Conservation (phyloP, 148 eudicot genomes). For the Gaultheria prostrata region DNA sequence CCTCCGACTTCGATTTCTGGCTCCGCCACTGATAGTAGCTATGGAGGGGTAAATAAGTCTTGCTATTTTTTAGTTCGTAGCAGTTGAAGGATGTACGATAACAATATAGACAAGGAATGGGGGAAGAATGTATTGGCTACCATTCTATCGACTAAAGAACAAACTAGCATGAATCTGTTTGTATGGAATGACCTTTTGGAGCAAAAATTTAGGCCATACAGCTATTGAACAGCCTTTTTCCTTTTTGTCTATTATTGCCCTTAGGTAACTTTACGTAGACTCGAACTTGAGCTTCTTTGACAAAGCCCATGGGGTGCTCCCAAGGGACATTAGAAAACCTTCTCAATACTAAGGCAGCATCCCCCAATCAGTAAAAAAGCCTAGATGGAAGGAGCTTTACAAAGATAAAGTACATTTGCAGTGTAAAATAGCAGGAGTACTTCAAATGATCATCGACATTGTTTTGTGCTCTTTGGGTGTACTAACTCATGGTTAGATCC, state of each 20-base stretch:
- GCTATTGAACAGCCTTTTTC: too few species aligned
- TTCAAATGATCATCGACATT: not conserved
- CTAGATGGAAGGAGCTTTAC: not conserved
- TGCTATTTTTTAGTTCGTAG: not conserved
- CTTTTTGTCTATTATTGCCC: too few species aligned
- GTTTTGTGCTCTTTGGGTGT: not conserved
- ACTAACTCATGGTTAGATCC: not conserved
- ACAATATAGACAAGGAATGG: not conserved
- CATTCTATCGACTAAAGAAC: not conserved
- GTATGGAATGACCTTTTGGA: not conserved
- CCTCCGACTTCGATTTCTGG: too few species aligned
- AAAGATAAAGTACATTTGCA: not conserved
- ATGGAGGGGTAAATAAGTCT: too few species aligned
- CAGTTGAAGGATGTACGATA: not conserved
- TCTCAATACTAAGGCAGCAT: not conserved
- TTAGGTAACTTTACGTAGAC: too few species aligned
- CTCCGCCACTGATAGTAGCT: too few species aligned
- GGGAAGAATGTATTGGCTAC: not conserved
- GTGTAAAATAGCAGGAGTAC: not conserved
- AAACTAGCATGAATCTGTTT: not conserved
- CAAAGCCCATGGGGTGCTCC: too few species aligned
- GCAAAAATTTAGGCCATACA: not conserved
- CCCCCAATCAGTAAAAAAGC: not conserved
- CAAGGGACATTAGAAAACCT: not conserved
- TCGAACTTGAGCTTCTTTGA: too few species aligned